Evolutionary conservation across 83 land plant genomes (phyloP).

Genomic region (Picea abies): DNA sequence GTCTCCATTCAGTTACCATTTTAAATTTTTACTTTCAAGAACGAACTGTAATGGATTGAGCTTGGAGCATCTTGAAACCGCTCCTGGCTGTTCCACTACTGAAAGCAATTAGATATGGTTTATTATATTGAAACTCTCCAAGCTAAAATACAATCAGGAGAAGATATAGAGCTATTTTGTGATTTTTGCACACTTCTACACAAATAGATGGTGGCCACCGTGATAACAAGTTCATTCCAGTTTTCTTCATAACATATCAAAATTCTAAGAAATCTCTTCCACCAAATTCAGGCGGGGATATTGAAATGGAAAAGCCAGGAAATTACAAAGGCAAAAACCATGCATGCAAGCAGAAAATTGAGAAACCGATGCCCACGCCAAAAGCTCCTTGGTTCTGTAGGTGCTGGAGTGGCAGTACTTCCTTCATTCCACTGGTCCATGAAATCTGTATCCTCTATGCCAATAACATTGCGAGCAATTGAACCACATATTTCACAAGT

Average conservation of each 20-base stretch:
- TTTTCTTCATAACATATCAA: neutral
- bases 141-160: neutral
- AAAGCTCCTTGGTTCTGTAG: constrained; percentile 44
- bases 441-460: constrained; percentile 21
- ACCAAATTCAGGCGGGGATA: constrained; percentile 37
- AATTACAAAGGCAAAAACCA: constrained; percentile 77
- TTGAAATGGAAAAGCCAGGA: constrained; percentile 83
- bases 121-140: neutral
- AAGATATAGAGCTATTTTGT: neutral
- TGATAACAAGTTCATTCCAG: neutral
- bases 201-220: neutral
- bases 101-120: neutral
- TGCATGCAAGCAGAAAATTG: constrained; percentile 64
- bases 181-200: neutral
- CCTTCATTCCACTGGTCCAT: constrained; percentile 43
- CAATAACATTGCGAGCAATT: constrained; percentile 35
- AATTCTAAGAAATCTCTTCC: neutral
- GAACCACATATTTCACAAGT: constrained; percentile 55
- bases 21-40: neutral
- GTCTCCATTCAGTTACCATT: neutral
- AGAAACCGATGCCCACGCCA: constrained; percentile 71
- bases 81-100: neutral
- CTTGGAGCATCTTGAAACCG: neutral
- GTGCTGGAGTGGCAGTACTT: constrained; percentile 13
- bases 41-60: neutral